Percentiles rank a stretch among this genome's conserved stretches.
These are phyloP conservation scores for Phycomyces nitens DNA, from an alignment of 192 early-diverging fungal genomes.

Conservation along the genomic window DNA sequence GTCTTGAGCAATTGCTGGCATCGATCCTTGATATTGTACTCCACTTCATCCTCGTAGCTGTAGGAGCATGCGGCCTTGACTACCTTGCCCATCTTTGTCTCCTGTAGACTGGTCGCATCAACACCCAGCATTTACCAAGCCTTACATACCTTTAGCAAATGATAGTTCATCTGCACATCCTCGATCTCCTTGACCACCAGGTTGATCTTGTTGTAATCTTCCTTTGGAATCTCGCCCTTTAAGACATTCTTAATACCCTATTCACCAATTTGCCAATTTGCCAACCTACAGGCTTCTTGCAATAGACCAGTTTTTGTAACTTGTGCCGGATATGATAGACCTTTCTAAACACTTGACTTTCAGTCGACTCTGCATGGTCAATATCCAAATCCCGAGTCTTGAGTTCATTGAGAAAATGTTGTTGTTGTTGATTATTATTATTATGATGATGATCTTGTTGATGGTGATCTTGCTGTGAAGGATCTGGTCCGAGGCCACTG, in stretches of 20 bases:
- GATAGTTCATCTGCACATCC: conserved; percentile 22
- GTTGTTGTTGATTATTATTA: not conserved
- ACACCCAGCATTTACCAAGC: not conserved
- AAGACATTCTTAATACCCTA: too few species aligned
- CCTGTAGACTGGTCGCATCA: conserved; percentile 2
- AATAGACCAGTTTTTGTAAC: conserved; percentile 30
- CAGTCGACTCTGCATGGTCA: not conserved
- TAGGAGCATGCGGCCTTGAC: conserved; percentile 27
- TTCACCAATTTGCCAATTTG: too few species aligned
- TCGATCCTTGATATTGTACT: conserved; percentile 21
- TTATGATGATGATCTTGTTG: not conserved
- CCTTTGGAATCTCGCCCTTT: conserved; percentile 27
- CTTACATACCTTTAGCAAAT: conserved; percentile 24
- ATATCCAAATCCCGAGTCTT: not conserved
- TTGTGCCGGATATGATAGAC: conserved; percentile 29
- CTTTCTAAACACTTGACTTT: conserved; percentile 13
- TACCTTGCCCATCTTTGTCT: conserved; percentile 37
- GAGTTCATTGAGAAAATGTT: not conserved
- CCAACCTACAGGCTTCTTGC: conserved; percentile 25
- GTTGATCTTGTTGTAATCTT: conserved; percentile 26
- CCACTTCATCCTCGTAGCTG: conserved; percentile 18
- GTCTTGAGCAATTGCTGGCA: conserved; percentile 24
- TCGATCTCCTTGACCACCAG: conserved; percentile 25
- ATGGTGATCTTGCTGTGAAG: conserved; percentile 10
- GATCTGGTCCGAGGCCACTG: too few species aligned